phyloP scores from a whole-genome alignment of 129 eudicot species.

The Ambrosia artemisiifolia region DNA sequence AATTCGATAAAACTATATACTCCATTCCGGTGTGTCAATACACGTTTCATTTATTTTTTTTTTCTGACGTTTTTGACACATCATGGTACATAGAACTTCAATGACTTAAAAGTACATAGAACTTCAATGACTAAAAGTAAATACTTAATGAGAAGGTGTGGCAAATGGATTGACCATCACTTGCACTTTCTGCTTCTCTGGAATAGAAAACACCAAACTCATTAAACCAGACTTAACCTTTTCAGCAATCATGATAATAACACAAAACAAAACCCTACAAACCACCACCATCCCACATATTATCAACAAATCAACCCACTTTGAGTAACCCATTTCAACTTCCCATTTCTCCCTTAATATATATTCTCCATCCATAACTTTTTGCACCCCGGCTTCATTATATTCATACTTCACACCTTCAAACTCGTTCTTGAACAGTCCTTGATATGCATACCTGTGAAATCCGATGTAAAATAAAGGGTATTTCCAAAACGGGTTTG shows the following conservation, averaged over 20 bases:
- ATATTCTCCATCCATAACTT: slow-evolving; percentile 28
- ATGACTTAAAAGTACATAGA: too few relatives aligned
- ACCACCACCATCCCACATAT: slow-evolving; percentile 50
- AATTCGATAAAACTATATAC: too few relatives aligned
- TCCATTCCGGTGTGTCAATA: too few relatives aligned
- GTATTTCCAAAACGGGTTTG: slow-evolving; percentile 35
- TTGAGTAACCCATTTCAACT: slow-evolving; percentile 59
- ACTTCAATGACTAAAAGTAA: neutral
- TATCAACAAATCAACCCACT: slow-evolving; percentile 59
- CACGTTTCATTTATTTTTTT: too few relatives aligned
- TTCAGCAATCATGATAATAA: slow-evolving; percentile 40
- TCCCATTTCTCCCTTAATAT: slow-evolving; percentile 44
- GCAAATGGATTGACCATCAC: slow-evolving; percentile 19
- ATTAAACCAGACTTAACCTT: slow-evolving; percentile 29
- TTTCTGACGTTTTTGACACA: too few relatives aligned
- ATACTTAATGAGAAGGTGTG: slow-evolving; percentile 12
- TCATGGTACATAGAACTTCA: neutral
- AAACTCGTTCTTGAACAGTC: slow-evolving; percentile 53
- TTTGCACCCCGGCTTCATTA: slow-evolving; percentile 11
- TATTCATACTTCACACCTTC: slow-evolving; percentile 24
- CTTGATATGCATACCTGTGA: slow-evolving; percentile 50
- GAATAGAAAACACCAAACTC: neutral
- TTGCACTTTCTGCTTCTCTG: slow-evolving; percentile 21
- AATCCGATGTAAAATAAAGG: slow-evolving; percentile 32
- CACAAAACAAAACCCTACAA: slow-evolving; percentile 45